Evolutionary conservation across 2,329 filamentous ascomycete species (phyloP), one percentile per base, ranked within the genome.

Genomic region (Paraphoma sp.): DNA sequence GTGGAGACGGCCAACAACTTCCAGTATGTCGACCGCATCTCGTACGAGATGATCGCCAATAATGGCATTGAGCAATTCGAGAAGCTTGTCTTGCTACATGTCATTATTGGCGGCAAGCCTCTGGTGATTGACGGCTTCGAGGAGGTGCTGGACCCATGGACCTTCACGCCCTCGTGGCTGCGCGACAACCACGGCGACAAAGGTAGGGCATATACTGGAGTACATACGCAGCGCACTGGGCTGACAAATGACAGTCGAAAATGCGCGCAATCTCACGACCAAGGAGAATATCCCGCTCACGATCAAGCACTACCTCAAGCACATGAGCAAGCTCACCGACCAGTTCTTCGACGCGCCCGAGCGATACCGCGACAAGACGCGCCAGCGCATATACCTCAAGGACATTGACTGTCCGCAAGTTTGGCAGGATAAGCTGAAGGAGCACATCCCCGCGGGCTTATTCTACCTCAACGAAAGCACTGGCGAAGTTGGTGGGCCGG

Each of bases 401-500:
- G 95, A 99, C 72, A 97, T 99, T 56, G 95, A 99, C 74, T 97
- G 93, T 65, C 95, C 95, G 0, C 80, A 84, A 1, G 88, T 94
- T 55, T 99, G 95, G 95, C 87, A 89, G 49, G 85, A 94, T 29
- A 88, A 91, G 55, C 79, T 99, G 16, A 87, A 87, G 63, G 88
- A 90, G 48, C 81, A 92, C 30, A 89, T 98, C 5, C 93, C 94
- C 0, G 86, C 89, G 0, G 87, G 84, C n/a, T 80, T 98, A 0
- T 97, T 93, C 72, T 99, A 98, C 72, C 83, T 97, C 52, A 97
- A 97, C 66, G 90, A 94, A 45, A 90, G 88, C 61, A 87, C 91
- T 1, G 84, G 85, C 14, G 80, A 83, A 41, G 73, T 79, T 58
- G 82, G 82, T 36, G 86, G 85, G 5, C 82, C 84, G 28, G 86